phyloP scores from a whole-genome alignment of 306 rosid genomes.

The Luffa aegyptiaca region DNA sequence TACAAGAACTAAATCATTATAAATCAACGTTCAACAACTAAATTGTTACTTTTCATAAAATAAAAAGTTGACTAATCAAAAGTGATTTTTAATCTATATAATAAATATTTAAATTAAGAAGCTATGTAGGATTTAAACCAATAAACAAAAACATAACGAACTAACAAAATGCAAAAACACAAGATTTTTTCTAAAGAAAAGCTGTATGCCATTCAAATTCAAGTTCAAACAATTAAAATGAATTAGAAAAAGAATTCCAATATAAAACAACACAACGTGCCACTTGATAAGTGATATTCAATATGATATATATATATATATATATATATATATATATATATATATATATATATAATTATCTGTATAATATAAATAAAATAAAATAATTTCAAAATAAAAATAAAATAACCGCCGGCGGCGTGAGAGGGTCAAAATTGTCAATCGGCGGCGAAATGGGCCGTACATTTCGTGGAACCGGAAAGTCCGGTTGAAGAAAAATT shows the following conservation, averaged over 20 bases:
- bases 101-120: background rate
- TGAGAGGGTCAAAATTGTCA: background rate
- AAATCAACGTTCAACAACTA: no score
- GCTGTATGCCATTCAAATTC: background rate
- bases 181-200: background rate
- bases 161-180: no score
- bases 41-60: no score
- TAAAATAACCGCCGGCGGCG: background rate
- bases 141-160: background rate
- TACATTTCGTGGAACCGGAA: background rate
- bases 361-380: background rate
- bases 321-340: background rate
- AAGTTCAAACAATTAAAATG: background rate
- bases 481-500: background rate
- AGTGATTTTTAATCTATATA: no score
- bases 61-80: no score
- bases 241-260: background rate
- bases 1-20: no score
- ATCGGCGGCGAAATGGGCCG: background rate
- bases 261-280: background rate
- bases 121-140: background rate
- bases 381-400: no score
- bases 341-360: background rate
- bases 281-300: background rate
- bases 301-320: background rate